Evolutionary conservation across 441 rosid species (phyloP), one percentile per base, ranked within the genome.

Genomic region (Pelargonium cotyledonis): DNA sequence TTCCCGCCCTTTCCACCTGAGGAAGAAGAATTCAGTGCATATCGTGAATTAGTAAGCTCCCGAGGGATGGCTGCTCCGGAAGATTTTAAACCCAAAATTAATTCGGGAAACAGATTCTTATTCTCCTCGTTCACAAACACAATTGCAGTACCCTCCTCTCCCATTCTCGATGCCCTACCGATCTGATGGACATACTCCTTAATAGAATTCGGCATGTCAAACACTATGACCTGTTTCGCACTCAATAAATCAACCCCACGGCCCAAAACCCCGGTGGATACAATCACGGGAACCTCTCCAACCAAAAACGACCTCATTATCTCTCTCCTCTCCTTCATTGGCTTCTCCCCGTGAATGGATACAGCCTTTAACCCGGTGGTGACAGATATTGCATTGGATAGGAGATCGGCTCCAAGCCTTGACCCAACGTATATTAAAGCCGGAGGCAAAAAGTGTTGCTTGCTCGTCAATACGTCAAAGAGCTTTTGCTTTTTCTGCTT

Each of bases 401-500:
- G 74, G 65, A 93, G 91, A 84, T 93, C 98, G 69, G 98, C 98
- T 69, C 98, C 98, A 47, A 83, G 82, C 71, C 87, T 83, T 51
- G 90, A 93, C 81, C 91, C 84, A 67, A 91, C 98, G 18, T 86
- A 93, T 18, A 89, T 86, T 70, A 89, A 80, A 38, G 81, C 88
- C 5, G 97, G 97, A 57, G 96, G 96, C 68, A 21, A 69, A 76
- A 88, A 93, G 79, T 89, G 96, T 73, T 85, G 84, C 79, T 85
- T 78, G 81, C 97, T 91, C 73, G 18, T 82, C 79, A 91, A 75
- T 72, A 93, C 75, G 70, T 91, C 91, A 70, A 93, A 93, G 75
- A 93, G 96, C 81, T 93, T 93, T 72, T 88, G 90, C 83, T 93
- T 91, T 86, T 93, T 93, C 18, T 84, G 85, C 85, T 90, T 93